Conservation (phyloP, 345 rosid genomes). For the Euphorbia peplus region DNA sequence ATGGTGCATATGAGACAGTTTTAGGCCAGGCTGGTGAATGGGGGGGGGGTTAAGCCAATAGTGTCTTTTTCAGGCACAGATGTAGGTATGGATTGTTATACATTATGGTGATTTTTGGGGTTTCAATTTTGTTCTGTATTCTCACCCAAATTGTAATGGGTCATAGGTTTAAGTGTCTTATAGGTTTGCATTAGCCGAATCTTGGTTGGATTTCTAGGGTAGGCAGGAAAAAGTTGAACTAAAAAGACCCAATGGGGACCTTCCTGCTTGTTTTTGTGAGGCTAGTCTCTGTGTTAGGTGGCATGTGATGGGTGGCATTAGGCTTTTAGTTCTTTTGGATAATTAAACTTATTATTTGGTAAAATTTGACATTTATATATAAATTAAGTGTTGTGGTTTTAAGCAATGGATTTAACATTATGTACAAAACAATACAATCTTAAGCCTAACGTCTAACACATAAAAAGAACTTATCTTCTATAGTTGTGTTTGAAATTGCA, state of each 20-base stretch:
- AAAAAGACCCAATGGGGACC: not conserved
- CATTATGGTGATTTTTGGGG: constrained; percentile 7
- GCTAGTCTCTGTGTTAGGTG: constrained; percentile 1
- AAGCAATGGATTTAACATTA: no score
- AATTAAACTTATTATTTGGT: no score
- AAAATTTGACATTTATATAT: no score
- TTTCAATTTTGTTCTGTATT: not conserved
- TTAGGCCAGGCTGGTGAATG: constrained; percentile 43
- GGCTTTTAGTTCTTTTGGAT: not conserved
- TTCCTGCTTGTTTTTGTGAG: constrained; percentile 9
- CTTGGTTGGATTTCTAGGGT: not conserved
- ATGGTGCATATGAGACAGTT: constrained; percentile 28
- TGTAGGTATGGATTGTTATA: not conserved
- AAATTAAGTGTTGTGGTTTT: no score
- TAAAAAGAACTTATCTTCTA: no score
- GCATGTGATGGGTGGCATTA: not conserved
- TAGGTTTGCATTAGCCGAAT: constrained; percentile 10
- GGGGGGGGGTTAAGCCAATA: constrained; percentile 21
- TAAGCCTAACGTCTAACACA: no score
- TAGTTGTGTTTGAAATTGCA: no score
- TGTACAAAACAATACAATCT: no score
- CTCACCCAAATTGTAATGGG: constrained; percentile 5
- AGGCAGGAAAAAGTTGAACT: constrained; percentile 1
- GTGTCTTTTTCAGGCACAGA: constrained; percentile 24
- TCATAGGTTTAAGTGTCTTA: constrained; percentile 6